Conservation (phyloP, 2,329 filamentous ascomycete species). For the Paecilomyces sp. region DNA sequence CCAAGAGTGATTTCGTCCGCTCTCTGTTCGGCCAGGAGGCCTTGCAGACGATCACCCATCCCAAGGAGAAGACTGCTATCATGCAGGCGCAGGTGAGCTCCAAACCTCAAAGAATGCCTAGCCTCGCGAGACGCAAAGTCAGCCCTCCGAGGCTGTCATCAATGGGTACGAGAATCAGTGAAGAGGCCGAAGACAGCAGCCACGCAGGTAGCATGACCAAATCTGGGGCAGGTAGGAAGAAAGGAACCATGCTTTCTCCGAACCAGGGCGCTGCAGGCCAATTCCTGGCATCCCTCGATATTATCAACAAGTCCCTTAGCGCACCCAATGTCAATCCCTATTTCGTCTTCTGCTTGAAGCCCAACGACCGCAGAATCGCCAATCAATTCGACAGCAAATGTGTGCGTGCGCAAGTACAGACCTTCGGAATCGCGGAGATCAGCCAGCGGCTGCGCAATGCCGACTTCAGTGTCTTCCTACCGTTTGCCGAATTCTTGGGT, state of each 20-base stretch:
- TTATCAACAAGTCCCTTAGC: conserved; percentile 79
- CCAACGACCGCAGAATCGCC: conserved; percentile 91
- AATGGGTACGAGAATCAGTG: conserved; percentile 18
- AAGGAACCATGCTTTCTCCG: conserved; percentile 32
- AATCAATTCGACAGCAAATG: conserved; percentile 99
- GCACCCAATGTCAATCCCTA: conserved; percentile 83
- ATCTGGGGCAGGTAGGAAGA: conserved; percentile 17
- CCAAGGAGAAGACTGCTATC: conserved; percentile 80
- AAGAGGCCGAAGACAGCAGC: conserved; percentile 36
- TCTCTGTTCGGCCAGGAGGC: conserved; percentile 95
- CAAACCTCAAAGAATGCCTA: conserved; percentile 85
- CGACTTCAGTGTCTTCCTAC: conserved; percentile 92
- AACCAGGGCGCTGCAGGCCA: conserved; percentile 86
- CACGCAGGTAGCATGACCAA: conserved; percentile 23
- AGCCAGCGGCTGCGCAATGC: conserved; percentile 86
- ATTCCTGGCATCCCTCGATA: conserved; percentile 81
- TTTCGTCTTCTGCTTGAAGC: conserved; percentile 95
- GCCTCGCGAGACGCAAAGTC: conserved; percentile 76
- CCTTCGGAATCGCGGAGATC: conserved; percentile 93
- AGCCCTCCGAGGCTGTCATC: conserved; percentile 42
- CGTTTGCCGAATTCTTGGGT: conserved; percentile 91
- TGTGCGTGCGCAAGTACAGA: conserved; percentile 88
- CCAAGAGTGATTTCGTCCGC: conserved; percentile 80
- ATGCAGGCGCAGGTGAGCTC: conserved; percentile 96
- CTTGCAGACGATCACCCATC: conserved; percentile 86